Conservation (phyloP, 106 monocot species). For the Platanthera zijinensis region DNA sequence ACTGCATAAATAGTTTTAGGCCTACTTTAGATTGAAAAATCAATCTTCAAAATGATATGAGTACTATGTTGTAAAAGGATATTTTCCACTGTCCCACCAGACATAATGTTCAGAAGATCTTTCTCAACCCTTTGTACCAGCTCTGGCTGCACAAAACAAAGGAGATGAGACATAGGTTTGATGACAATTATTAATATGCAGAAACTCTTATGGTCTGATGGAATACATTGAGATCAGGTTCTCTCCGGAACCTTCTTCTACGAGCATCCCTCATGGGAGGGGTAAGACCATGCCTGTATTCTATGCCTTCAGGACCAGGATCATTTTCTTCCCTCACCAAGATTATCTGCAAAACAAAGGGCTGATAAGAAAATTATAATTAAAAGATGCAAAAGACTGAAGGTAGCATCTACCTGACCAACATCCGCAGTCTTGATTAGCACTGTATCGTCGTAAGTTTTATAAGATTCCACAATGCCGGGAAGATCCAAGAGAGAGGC, state of each 20-base stretch:
- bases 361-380: not conserved
- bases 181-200: not conserved
- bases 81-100: constrained; percentile 45
- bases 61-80: constrained; percentile 20
- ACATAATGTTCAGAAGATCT: constrained; percentile 59
- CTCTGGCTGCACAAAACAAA: constrained; percentile 53
- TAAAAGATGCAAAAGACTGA: not conserved
- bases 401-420: constrained; percentile 57
- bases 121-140: constrained; percentile 74
- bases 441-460: constrained; percentile 87
- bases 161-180: not conserved
- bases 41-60: not conserved
- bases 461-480: constrained; percentile 80
- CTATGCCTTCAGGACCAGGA: constrained; percentile 80
- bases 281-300: constrained; percentile 84
- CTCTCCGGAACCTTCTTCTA: constrained; percentile 77
- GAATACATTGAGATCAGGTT: constrained; percentile 90
- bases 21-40: not conserved
- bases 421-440: constrained; percentile 87
- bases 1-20: not conserved
- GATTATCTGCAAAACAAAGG: constrained; percentile 45
- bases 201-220: not conserved
- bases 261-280: constrained; percentile 98
- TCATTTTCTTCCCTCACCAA: constrained; percentile 83
- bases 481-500: constrained; percentile 94